Evolutionary conservation across 2,329 filamentous ascomycete species (phyloP).

Genomic region (Mycocentrospora acerina): DNA sequence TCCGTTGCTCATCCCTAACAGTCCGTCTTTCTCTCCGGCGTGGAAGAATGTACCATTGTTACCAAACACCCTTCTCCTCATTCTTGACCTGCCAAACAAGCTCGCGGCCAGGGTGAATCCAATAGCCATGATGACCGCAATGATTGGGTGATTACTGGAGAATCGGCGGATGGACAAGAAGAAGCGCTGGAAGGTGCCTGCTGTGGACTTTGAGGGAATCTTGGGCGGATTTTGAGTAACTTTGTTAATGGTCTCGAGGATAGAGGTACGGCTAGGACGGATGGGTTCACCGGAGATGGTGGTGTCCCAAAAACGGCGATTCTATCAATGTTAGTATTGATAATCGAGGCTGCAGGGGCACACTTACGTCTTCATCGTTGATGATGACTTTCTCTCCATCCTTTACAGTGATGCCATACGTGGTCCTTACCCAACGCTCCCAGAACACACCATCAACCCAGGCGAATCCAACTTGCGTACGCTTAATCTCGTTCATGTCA

Average conservation of each 20-base stretch:
- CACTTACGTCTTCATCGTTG: conserved; percentile 91
- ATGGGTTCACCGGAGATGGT: conserved; percentile 89
- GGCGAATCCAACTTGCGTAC: conserved; percentile 89
- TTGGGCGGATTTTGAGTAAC: conserved; percentile 68
- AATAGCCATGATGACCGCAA: conserved; percentile 57
- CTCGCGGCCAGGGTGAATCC: conserved; percentile 57
- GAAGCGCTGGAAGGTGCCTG: conserved; percentile 68
- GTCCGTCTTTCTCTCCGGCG: conserved; percentile 67
- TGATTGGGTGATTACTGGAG: conserved; percentile 47
- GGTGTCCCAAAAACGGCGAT: conserved; percentile 91
- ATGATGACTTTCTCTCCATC: conserved; percentile 92
- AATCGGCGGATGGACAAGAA: conserved; percentile 54
- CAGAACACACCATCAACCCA: conserved; percentile 98
- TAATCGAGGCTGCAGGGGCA: neutral
- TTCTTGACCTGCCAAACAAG: conserved; percentile 32
- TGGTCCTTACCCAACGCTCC: conserved; percentile 95
- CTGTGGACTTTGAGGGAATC: conserved; percentile 77
- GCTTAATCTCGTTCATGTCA: conserved; percentile 82
- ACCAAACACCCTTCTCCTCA: conserved; percentile 47
- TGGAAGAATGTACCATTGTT: conserved; percentile 62
- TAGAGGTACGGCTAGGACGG: conserved; percentile 82
- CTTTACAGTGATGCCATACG: conserved; percentile 83
- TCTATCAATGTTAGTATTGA: conserved; percentile 52
- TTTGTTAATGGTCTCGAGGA: conserved; percentile 81
- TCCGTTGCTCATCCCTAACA: conserved; percentile 52